phyloP scores from a whole-genome alignment of 352 stramenopile genomes.

The Phytophthora meadii region DNA sequence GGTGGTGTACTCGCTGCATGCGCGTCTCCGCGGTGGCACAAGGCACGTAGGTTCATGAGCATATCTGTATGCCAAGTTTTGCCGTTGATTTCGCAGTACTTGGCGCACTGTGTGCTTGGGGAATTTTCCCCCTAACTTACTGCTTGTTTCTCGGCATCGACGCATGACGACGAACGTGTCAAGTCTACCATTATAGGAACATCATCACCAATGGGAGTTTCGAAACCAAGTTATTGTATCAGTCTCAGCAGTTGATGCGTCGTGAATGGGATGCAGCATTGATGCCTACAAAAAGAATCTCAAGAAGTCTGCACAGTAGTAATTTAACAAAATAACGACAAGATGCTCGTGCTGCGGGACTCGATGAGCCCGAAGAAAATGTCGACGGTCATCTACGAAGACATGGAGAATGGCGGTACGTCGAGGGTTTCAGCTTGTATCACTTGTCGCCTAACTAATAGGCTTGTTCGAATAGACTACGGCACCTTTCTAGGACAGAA shows the following conservation, averaged over 20 bases:
- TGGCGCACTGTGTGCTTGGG: too few relatives aligned
- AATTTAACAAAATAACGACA: neutral
- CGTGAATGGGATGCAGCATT: conserved; percentile 2
- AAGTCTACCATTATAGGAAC: conserved; percentile 2
- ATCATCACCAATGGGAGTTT: conserved; percentile 12
- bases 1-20: too few relatives aligned
- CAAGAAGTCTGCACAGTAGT: conserved; percentile 1
- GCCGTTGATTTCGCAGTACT: too few relatives aligned
- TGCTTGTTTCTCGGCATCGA: too few relatives aligned
- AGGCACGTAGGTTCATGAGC: too few relatives aligned
- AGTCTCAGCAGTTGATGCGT: conserved; percentile 1
- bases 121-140: too few relatives aligned
- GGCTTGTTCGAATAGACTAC: conserved; percentile 17
- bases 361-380: conserved; percentile 12
- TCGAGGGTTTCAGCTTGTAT: neutral
- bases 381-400: conserved; percentile 32
- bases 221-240: conserved; percentile 8
- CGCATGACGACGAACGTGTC: conserved; percentile 8
- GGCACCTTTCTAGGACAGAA: conserved; percentile 32
- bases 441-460: neutral
- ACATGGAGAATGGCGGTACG: conserved; percentile 33
- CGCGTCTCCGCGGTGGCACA: too few relatives aligned
- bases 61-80: too few relatives aligned
- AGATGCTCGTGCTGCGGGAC: conserved; percentile 27
- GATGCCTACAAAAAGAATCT: neutral